Evolutionary conservation across 306 rosid genomes (phyloP), one percentile per base, ranked within the genome.

Genomic region (Boehmeria nivea): DNA sequence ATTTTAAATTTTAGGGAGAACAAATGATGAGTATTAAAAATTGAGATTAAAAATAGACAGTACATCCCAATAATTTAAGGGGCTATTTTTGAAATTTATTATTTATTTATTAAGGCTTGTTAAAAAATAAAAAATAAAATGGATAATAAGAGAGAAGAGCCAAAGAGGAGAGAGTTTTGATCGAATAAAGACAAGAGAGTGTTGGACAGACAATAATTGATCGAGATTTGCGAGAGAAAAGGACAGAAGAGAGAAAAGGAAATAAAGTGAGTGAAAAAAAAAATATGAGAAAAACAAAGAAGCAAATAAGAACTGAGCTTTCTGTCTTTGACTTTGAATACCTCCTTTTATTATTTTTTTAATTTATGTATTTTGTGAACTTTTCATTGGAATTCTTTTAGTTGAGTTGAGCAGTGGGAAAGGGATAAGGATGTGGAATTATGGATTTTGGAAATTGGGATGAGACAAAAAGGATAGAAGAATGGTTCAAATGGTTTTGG

Each of bases 401-500:
- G 6, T 27, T 51, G 36, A 28, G 1, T 17, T 18, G 28, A 20
- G 40, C 13, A 49, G 33, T 13, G 25, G n/a, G 44, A 40, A 34
- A 31, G 27, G 42, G 43, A 53, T 34, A 17, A 51, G 44, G 16
- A 17, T 7, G n/a, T n/a, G n/a, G n/a, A n/a, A n/a, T n/a, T n/a
- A n/a, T n/a, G n/a, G n/a, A n/a, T n/a, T n/a, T n/a, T n/a, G 11
- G 20, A 22, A 31, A 8, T 4, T 11, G 59, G 19, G 18, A 17
- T 1, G n/a, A 6, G 9, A n/a, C 3, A 43, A 43, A n/a, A 28
- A 28, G 1, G 39, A n/a, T 36, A 12, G 23, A 18, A 52, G 57
- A 52, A 26, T 37, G 23, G 14, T 37, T 52, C 22, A n/a, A 31
- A n/a, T 52, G 57, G 57, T 52, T 26, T 52, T 16, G 20, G 57